These are phyloP conservation scores for Taxawa tesnikishii DNA, from an alignment of 2,329 filamentous ascomycete species.

Conservation along the genomic window DNA sequence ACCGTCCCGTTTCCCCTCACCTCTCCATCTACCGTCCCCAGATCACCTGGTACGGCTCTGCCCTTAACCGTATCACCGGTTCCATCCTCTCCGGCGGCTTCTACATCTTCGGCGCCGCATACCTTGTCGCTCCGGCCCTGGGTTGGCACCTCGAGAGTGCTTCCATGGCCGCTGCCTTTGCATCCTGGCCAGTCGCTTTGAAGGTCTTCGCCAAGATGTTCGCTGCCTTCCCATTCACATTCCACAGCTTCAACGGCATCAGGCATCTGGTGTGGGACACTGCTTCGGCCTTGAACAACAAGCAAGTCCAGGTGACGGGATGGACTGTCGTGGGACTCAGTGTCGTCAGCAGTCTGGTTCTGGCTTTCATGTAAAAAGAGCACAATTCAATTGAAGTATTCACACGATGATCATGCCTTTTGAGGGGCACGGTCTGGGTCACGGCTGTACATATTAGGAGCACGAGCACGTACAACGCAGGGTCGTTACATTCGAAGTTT, in stretches of 20 bases:
- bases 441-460: too few relatives aligned
- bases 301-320: conserved; percentile 51
- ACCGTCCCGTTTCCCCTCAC: conserved; percentile 75
- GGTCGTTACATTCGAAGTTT: too few relatives aligned
- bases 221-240: conserved; percentile 53
- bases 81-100: conserved; percentile 56
- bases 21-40: conserved; percentile 74
- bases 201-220: conserved; percentile 49
- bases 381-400: too few relatives aligned
- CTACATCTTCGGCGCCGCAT: conserved; percentile 69
- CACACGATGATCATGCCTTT: too few relatives aligned
- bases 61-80: conserved; percentile 73
- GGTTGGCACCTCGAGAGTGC: conserved; percentile 59
- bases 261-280: conserved; percentile 62
- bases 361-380: background rate
- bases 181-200: conserved; percentile 42
- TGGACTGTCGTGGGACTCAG: conserved; percentile 50
- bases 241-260: conserved; percentile 55
- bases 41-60: conserved; percentile 71
- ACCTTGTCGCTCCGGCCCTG: conserved; percentile 65
- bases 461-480: too few relatives aligned
- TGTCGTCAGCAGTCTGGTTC: conserved; percentile 19
- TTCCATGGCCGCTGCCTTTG: conserved; percentile 52
- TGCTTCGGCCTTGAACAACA: conserved; percentile 48
- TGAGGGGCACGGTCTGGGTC: too few relatives aligned